Conservation (phyloP, 805 yeast species). For the Cyberlindnera nakhonratchasimensis region DNA sequence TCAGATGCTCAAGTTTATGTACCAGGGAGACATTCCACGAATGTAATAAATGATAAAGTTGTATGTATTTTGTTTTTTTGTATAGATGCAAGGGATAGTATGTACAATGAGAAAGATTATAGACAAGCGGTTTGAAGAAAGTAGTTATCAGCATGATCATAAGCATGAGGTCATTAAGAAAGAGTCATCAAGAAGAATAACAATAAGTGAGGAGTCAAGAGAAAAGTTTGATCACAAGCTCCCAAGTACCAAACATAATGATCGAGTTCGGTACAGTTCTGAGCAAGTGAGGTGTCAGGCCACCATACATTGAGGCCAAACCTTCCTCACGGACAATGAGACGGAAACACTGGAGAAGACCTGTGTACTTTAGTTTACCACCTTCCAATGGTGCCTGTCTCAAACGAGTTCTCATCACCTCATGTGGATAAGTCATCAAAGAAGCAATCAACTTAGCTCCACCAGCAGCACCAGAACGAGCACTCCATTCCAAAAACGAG, state of each 20-base stretch:
- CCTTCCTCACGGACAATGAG: constrained; percentile 92
- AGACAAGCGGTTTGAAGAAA: neutral
- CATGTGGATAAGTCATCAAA: constrained; percentile 92
- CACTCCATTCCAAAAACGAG: constrained; percentile 82
- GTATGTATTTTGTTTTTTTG: constrained; percentile 1
- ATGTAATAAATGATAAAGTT: neutral
- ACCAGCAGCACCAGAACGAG: constrained; percentile 97
- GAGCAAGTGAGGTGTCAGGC: constrained; percentile 92
- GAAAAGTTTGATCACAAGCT: constrained; percentile 62
- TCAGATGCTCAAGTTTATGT: constrained; percentile 41
- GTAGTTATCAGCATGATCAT: neutral
- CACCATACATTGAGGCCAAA: constrained; percentile 89
- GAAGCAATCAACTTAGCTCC: constrained; percentile 93
- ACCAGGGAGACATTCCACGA: constrained; percentile 37
- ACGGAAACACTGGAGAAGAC: constrained; percentile 81
- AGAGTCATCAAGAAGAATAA: neutral
- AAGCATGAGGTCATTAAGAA: neutral
- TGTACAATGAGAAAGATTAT: neutral
- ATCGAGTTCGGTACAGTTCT: constrained; percentile 97
- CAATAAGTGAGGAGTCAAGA: no score
- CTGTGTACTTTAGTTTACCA: constrained; percentile 84
- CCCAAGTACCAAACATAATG: constrained; percentile 99
- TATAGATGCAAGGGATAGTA: neutral
- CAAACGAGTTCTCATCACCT: constrained; percentile 90
- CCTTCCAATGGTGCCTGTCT: constrained; percentile 88